Evolutionary conservation across 331 rosid species (phyloP).

Genomic region (Rosa hybrid): DNA sequence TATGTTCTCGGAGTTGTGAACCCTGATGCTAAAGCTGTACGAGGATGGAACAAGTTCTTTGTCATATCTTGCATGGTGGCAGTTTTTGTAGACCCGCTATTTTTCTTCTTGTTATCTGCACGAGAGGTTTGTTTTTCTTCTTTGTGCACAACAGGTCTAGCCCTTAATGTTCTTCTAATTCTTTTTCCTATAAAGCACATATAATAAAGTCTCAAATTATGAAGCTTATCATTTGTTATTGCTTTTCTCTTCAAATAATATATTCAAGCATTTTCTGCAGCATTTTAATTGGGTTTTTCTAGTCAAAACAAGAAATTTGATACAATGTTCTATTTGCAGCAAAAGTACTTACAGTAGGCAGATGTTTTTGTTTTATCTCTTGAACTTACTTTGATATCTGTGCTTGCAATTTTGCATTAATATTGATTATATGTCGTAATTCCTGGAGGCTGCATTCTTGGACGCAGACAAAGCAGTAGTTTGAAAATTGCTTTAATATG

Average conservation of each 20-base stretch:
- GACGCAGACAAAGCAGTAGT: neutral
- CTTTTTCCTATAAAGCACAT: neutral
- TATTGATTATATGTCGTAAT: neutral
- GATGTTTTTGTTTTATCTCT: neutral
- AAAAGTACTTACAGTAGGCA: neutral
- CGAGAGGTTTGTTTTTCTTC: slow-evolving; percentile 30
- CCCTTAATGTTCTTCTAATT: neutral
- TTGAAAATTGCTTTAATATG: neutral
- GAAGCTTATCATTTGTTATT: neutral
- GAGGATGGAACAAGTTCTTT: slow-evolving; percentile 62
- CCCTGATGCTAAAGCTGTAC: slow-evolving; percentile 61
- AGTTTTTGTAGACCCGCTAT: slow-evolving; percentile 76
- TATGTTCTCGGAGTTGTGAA: slow-evolving; percentile 66
- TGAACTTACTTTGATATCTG: neutral
- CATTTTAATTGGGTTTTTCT: neutral
- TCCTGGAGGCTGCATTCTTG: neutral
- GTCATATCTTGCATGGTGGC: slow-evolving; percentile 71
- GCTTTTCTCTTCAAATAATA: neutral
- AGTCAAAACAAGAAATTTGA: neutral
- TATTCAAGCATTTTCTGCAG: neutral
- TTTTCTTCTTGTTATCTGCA: slow-evolving; percentile 67
- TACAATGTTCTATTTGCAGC: neutral
- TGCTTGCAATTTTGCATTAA: neutral
- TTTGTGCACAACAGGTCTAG: neutral
- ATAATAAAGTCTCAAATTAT: neutral